A percentile compares a stretch with the other conserved stretches of the same genome.
Conservation (phyloP, 176 grass and related monocot species). For the Paspalum notatum region DNA sequence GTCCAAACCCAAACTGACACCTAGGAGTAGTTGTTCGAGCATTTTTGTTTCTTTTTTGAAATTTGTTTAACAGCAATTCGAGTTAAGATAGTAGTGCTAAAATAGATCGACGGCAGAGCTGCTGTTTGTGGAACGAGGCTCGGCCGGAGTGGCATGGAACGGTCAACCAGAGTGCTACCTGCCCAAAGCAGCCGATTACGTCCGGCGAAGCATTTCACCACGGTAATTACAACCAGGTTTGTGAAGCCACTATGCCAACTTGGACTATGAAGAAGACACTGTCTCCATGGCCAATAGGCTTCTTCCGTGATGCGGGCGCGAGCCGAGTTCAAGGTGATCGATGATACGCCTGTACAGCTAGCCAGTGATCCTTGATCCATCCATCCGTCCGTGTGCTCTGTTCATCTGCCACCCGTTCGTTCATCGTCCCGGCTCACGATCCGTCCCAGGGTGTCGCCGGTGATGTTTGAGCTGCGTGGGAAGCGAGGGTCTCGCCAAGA, state of each 20-base stretch:
- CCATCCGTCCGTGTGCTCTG: neutral
- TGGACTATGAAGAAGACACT: no score
- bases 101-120: neutral
- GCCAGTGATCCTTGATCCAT: no score
- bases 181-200: no score
- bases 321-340: no score
- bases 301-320: no score
- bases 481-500: neutral
- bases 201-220: neutral
- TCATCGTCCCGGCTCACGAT: neutral
- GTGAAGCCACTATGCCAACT: neutral
- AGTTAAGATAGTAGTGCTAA: neutral
- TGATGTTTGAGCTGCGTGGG: neutral
- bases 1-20: no score
- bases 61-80: neutral
- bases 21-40: no score
- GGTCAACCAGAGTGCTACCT: conserved; percentile 4
- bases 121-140: neutral
- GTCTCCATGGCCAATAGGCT: no score
- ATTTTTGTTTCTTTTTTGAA: no score
- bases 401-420: neutral
- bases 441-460: neutral
- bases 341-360: conserved; percentile 33
- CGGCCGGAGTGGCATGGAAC: neutral
- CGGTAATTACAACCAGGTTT: neutral